Evolutionary conservation across 2,329 filamentous ascomycete species (phyloP).

Genomic region (Exophiala dermatitidis): DNA sequence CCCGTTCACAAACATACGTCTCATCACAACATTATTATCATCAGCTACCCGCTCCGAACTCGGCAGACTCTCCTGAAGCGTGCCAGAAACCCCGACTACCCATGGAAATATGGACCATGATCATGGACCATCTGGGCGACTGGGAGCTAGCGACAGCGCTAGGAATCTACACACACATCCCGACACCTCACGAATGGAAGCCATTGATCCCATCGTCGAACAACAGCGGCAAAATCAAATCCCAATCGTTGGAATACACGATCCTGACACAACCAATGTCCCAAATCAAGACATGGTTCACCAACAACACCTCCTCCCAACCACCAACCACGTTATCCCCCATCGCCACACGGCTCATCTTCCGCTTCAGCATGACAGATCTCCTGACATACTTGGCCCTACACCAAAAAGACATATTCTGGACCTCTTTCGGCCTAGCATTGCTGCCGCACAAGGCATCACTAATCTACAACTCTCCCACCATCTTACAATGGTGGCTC

Average conservation of each 20-base stretch:
- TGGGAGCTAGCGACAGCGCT: constrained; percentile 85
- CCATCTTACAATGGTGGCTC: constrained; percentile 87
- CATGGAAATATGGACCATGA: constrained; percentile 80
- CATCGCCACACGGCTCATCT: constrained; percentile 77
- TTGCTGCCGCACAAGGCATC: constrained; percentile 84
- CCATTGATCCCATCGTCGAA: constrained; percentile 44
- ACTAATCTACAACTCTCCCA: constrained; percentile 72
- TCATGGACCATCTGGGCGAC: constrained; percentile 75
- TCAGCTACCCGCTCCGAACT: no score
- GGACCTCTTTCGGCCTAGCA: constrained; percentile 72
- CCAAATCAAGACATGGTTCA: constrained; percentile 62
- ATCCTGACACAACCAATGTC: constrained; percentile 65
- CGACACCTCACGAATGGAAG: constrained; percentile 66
- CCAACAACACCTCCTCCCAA: constrained; percentile 62
- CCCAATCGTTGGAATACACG: constrained; percentile 76
- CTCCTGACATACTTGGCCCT: constrained; percentile 67
- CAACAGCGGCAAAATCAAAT: constrained; percentile 60
- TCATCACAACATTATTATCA: constrained; percentile 14
- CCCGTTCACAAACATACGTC: constrained; percentile 3
- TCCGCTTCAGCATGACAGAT: constrained; percentile 78
- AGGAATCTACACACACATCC: constrained; percentile 70
- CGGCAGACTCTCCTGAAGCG: constrained; percentile 10
- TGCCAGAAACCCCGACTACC: constrained; percentile 49
- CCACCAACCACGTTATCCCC: constrained; percentile 57
- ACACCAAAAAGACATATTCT: constrained; percentile 67